A percentile compares a stretch with the other conserved stretches of the same genome.
Conservation (phyloP, 495 filamentous ascomycete species). For the Pseudevernia furfuracea region DNA sequence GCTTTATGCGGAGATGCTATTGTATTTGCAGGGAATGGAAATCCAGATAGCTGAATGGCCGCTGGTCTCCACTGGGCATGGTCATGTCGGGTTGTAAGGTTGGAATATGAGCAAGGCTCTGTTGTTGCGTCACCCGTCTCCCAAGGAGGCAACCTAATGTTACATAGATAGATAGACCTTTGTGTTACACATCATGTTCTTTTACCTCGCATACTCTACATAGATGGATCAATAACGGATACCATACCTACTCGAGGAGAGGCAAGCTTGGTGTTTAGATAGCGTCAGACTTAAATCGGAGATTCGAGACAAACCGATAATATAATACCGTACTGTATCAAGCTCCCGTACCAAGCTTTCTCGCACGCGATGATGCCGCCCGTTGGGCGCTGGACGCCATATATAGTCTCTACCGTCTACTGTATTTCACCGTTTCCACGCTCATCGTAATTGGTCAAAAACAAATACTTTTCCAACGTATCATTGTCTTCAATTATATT, state of each 20-base stretch:
- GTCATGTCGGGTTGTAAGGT: neutral
- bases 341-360: slow-evolving; percentile 6
- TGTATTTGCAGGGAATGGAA: neutral
- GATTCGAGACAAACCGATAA: no score
- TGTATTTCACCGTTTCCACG: neutral
- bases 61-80: neutral
- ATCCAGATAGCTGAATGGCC: neutral
- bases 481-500: no score
- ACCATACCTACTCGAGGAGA: neutral
- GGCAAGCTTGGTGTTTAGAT: neutral
- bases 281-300: no score
- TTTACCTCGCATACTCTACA: neutral
- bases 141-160: neutral
- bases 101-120: neutral
- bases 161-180: slow-evolving; percentile 6
- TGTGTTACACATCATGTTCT: neutral
- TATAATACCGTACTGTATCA: no score
- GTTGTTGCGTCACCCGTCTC: neutral
- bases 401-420: no score
- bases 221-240: neutral
- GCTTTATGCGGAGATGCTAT: neutral
- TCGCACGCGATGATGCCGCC: neutral
- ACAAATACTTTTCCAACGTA: no score
- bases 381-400: no score
- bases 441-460: neutral